Evolutionary conservation across 2,329 filamentous ascomycete species (phyloP), one percentile per base, ranked within the genome.

Genomic region (Cephalotrichum gorgonifer): DNA sequence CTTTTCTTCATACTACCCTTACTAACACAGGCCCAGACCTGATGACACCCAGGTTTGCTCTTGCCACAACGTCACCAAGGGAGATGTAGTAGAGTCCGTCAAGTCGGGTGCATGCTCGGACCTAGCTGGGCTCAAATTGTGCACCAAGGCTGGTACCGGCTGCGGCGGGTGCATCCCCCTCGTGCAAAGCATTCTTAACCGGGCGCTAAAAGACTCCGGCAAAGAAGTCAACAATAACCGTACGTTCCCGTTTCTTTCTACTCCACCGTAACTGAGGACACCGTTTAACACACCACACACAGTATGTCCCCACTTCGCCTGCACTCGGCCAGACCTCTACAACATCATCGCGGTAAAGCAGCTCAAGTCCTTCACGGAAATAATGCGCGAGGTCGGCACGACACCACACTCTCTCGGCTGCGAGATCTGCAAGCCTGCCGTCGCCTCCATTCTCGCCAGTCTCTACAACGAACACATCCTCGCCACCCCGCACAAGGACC

Each of bases 41-140:
- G 87, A 93, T 57, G 87, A 93, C 59, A 87, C 86, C 0, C 90
- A 95, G 61, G 85, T 95, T 53, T 95, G 89, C 65, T 93, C 88
- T 1, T 95, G 89, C 57, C 89, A 95, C 71, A 95, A 95, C 61
- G 89, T 95, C 39, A 84, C 81, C 23, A 95, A 95, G 63, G 86
- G 85, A 15, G 86, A 91, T 56, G 73, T 95, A 0, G 79, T 84
- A 42, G 76, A 76, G 4, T 72, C 71, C 2, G 78, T 91, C 62
- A 90, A 90, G 57, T 80, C 85, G 48, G 88, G 86, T 35, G 81
- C 76, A 2, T 94, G 88, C 72, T 93, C 86, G 61, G 85, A 85
- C 25, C 77, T 95, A 42, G 83, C 81, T 47, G 85, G 91, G 49
- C 75, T 95, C 60, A 95, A 95, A 65, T 79, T 85, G 2, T 94